Evolutionary conservation across 2,329 filamentous ascomycete species (phyloP).

Genomic region (Verticillium isaacii): DNA sequence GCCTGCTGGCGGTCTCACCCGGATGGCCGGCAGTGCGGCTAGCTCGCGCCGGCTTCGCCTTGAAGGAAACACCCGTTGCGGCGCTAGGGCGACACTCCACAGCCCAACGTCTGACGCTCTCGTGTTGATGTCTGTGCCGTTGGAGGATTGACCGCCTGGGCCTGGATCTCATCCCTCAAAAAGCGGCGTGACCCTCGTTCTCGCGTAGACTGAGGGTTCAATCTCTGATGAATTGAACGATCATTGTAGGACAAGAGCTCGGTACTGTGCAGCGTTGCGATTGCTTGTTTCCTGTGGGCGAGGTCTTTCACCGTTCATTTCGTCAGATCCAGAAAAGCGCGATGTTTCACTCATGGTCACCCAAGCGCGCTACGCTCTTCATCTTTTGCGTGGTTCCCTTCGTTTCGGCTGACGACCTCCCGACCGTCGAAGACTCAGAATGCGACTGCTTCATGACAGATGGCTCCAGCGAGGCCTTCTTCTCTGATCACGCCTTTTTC

Average conservation of each 20-base stretch:
- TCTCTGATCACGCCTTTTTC: slow-evolving; percentile 41
- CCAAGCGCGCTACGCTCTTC: not conserved
- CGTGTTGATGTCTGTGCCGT: not conserved
- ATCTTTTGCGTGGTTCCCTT: not conserved
- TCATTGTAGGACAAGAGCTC: not conserved
- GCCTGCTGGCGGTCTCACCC: not conserved
- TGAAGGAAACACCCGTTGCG: not conserved
- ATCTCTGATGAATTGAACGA: not conserved
- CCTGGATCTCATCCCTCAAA: not conserved
- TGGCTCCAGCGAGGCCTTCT: slow-evolving; percentile 36
- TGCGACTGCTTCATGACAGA: slow-evolving; percentile 48
- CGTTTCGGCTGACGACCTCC: slow-evolving; percentile 5
- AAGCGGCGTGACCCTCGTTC: not conserved
- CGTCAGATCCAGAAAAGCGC: not conserved
- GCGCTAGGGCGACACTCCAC: not conserved
- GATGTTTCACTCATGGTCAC: not conserved
- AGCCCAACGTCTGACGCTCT: not conserved
- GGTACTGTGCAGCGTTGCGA: not conserved
- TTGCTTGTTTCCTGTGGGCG: not conserved
- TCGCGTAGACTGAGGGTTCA: not conserved
- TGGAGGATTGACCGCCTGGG: not conserved
- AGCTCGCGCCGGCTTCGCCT: not conserved
- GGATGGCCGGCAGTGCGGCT: not conserved
- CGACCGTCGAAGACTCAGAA: slow-evolving; percentile 22
- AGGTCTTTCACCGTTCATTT: not conserved